These are phyloP conservation scores for Eucalyptus shirleyi DNA, from an alignment of 345 rosid genomes.

Conservation along the genomic window DNA sequence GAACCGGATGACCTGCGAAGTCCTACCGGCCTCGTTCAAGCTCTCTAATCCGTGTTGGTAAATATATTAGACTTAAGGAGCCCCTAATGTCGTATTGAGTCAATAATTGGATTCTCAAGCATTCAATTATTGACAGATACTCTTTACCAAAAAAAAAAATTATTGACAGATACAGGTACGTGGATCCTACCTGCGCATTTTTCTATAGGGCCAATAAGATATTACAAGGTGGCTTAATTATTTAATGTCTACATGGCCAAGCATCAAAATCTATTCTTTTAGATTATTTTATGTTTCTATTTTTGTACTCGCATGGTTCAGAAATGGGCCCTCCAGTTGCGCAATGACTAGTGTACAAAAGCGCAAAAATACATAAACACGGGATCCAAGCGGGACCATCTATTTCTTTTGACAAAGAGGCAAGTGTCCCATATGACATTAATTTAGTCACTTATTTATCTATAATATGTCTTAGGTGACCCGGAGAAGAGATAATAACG, in stretches of 20 bases:
- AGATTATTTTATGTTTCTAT: background rate
- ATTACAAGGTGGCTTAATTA: background rate
- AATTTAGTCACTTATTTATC: background rate
- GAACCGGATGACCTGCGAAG: background rate
- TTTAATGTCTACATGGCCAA: background rate
- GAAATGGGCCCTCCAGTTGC: background rate
- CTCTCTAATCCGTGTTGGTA: background rate
- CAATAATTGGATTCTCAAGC: background rate
- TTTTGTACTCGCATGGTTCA: background rate
- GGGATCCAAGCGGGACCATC: background rate
- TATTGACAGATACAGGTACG: background rate
- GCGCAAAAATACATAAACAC: background rate
- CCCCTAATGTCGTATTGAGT: background rate
- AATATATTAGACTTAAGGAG: background rate
- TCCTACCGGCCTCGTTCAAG: background rate
- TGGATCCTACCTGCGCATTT: background rate
- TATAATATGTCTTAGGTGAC: background rate
- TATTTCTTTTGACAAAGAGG: background rate
- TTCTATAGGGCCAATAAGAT: background rate
- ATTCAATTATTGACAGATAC: background rate
- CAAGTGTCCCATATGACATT: background rate
- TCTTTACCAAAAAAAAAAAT: too few relatives aligned
- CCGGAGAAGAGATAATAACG: background rate
- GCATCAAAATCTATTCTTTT: background rate
- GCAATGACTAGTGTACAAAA: background rate